These are phyloP conservation scores for Urtica urens DNA, from an alignment of 306 rosid genomes.

Conservation along the genomic window DNA sequence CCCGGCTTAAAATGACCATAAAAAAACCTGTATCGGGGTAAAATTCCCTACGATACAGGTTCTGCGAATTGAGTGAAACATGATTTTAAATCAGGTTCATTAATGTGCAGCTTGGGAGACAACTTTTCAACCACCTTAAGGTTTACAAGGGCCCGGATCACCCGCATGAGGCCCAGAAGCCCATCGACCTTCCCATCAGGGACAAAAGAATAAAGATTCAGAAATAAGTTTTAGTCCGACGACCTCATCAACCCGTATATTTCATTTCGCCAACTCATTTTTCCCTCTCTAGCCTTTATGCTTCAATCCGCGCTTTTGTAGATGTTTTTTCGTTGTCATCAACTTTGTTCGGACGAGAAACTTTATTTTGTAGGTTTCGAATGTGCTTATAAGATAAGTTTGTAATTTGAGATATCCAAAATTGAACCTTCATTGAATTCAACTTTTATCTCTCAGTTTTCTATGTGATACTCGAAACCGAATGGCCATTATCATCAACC, in stretches of 20 bases:
- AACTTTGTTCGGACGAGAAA: not conserved
- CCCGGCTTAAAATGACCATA: no score
- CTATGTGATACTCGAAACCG: no score
- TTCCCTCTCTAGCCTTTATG: no score
- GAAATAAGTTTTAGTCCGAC: no score
- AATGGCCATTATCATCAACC: no score
- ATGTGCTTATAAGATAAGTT: not conserved
- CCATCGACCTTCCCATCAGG: constrained; percentile 64
- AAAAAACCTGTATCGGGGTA: no score
- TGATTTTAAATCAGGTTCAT: constrained; percentile 4
- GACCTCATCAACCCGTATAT: no score
- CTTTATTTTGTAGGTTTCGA: constrained; percentile 3
- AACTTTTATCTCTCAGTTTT: not conserved
- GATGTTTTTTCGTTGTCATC: constrained; percentile 1
- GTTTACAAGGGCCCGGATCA: constrained; percentile 83
- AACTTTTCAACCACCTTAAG: constrained; percentile 82
- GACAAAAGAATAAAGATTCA: constrained; percentile 66
- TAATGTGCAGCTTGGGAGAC: constrained; percentile 82
- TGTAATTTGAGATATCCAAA: not conserved
- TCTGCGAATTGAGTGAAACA: not conserved
- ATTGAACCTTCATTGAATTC: not conserved
- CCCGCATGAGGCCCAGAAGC: constrained; percentile 87
- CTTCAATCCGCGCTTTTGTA: constrained; percentile 4
- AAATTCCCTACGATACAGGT: no score
- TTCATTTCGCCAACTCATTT: no score